Base-by-base conservation (phyloP, 257 asterid species). In the Parsonsia alboflavescens region DNA sequence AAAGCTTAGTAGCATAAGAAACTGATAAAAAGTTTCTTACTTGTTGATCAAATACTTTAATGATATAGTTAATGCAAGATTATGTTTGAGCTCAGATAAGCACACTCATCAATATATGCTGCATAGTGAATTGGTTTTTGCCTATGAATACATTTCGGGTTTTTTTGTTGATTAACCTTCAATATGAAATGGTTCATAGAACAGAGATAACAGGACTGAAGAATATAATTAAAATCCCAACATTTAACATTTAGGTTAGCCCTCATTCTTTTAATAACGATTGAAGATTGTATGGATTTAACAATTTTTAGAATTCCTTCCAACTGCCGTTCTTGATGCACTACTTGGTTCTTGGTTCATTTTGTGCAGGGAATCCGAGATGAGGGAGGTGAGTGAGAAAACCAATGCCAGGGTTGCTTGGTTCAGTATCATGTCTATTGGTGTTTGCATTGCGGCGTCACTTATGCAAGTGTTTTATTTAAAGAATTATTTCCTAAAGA, bases 391-490 rank as follows among this genome's bases (percentile, higher is more conserved):
- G 72, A 89, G 91, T 45, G 96, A 89, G 82, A 76, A 2, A 16
- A 86, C 97, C 11, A 92, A 90, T 66, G 84, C 82, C 17, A 82
- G 87, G 81, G 96, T 89, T 49, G 94, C 91, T 7, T 82, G 75
- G 89, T 86, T 65, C 53, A 85, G 98, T 80, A n/a, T 84, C 46
- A 58, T 80, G 78, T 85, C 98, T 19, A 80, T 92, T 39, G 79
- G 84, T 9, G 39, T 89, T 74, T 90, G 94, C 82, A 61, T 86
- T 74, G 61, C 70, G 56, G 89, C 76, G 44, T 82, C 94, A 1
- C 19, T 71, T 22, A 1, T 77, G 13, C 97, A 92, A 79, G 52
- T 85, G 71, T 74, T 81, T 79, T 83, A 81, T 76, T 78, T 92
- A 74, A 90, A 84, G 88, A 79, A 78, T 71, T 92, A 84, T 68